Percentiles rank a stretch among this genome's conserved stretches.
Evolutionary conservation across 192 early-diverging fungal species (phyloP).

Genomic region (Backusella australiensis): DNA sequence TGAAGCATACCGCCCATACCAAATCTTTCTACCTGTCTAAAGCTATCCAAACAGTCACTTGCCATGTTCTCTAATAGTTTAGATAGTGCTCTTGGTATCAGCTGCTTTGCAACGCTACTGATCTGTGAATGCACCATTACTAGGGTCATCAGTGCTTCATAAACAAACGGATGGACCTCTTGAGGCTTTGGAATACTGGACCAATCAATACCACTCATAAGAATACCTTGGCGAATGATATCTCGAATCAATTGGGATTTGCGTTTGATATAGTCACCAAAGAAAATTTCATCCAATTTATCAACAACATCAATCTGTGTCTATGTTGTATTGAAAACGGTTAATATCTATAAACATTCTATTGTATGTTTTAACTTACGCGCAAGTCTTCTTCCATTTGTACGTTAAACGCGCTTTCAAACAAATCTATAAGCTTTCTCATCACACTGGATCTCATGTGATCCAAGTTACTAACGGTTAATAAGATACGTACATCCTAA

Average conservation of each 20-base stretch:
- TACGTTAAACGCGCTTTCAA: constrained; percentile 67
- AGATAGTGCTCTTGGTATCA: constrained; percentile 77
- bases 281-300: constrained; percentile 80
- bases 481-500: constrained; percentile 68
- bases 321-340: constrained; percentile 25
- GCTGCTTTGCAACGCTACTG: constrained; percentile 74
- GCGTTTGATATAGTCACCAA: constrained; percentile 83
- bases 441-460: constrained; percentile 71
- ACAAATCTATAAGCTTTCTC: constrained; percentile 70
- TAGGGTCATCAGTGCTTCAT: constrained; percentile 79
- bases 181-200: constrained; percentile 62
- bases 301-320: constrained; percentile 67
- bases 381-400: constrained; percentile 56
- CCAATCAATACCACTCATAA: constrained; percentile 90
- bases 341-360: background rate
- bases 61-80: constrained; percentile 71
- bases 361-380: constrained; percentile 32
- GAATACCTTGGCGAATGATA: constrained; percentile 78
- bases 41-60: constrained; percentile 75
- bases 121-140: constrained; percentile 92
- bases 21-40: constrained; percentile 80
- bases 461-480: constrained; percentile 82
- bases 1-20: constrained; percentile 92
- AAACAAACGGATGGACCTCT: constrained; percentile 89
- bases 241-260: constrained; percentile 63